Percentiles rank a stretch among this genome's conserved stretches.
phyloP scores from a whole-genome alignment of 129 eudicot genomes.

The Chrysanthemum seticuspe region DNA sequence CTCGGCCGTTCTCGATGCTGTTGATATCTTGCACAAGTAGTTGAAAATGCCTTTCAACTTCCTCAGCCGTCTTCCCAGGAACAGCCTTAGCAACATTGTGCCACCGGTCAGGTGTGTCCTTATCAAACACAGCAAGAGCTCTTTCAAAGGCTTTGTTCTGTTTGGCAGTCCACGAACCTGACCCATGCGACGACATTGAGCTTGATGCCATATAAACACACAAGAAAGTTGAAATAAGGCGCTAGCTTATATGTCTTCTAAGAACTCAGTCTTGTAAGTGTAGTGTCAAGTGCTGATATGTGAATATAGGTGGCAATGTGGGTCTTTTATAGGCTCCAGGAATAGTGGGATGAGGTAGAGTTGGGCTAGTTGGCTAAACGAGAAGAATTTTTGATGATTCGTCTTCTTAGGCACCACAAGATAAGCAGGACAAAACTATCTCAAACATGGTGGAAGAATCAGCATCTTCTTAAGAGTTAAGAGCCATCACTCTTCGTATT shows the following conservation, averaged over 20 bases:
- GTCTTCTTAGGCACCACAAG: conserved; percentile 41
- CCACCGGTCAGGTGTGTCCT: conserved; percentile 85
- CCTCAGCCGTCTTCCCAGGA: conserved; percentile 66
- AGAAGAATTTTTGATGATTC: conserved; percentile 42
- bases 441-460: conserved; percentile 32
- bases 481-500: conserved; percentile 17
- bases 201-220: conserved; percentile 41
- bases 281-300: conserved; percentile 27
- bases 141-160: conserved; percentile 78
- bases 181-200: conserved; percentile 55
- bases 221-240: neutral
- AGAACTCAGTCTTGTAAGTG: conserved; percentile 21
- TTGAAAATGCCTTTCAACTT: conserved; percentile 65
- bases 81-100: conserved; percentile 68
- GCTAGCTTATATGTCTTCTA: neutral
- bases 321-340: conserved; percentile 57
- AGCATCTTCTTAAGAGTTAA: conserved; percentile 20
- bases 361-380: conserved; percentile 29
- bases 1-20: conserved; percentile 56
- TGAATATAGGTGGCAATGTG: conserved; percentile 41
- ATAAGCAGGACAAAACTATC: conserved; percentile 1
- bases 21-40: conserved; percentile 61
- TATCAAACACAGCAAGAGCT: conserved; percentile 73
- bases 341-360: conserved; percentile 44
- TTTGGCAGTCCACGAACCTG: conserved; percentile 62